These are phyloP conservation scores for Irpex sp. DNA, from an alignment of 1,284 basidiomycete species.

Conservation along the genomic window DNA sequence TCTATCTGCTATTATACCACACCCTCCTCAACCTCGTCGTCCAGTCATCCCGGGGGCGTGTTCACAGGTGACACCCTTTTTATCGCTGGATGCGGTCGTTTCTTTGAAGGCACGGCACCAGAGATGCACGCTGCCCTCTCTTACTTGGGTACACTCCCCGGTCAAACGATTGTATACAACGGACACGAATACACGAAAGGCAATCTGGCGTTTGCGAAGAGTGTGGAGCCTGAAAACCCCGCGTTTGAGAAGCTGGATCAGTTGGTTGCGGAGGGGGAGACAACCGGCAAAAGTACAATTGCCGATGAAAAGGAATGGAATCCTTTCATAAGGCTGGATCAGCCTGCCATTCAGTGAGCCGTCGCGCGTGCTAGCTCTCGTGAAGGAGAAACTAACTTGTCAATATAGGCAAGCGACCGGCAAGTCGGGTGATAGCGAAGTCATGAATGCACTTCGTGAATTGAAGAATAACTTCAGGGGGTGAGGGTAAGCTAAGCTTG, in stretches of 20 bases:
- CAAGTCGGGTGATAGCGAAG: constrained; percentile 41
- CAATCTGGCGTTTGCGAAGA: constrained; percentile 58
- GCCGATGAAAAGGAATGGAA: constrained; percentile 85
- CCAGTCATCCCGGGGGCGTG: constrained; percentile 60
- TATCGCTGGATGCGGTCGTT: constrained; percentile 88
- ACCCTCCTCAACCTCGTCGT: constrained; percentile 30
- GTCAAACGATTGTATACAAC: constrained; percentile 80
- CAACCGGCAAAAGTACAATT: constrained; percentile 77
- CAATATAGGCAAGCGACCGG: constrained; percentile 42
- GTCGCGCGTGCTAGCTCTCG: no score
- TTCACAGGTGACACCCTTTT: constrained; percentile 98
- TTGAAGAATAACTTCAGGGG: constrained; percentile 81
- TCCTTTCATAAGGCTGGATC: constrained; percentile 71
- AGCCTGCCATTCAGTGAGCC: constrained; percentile 51
- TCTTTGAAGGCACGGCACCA: constrained; percentile 86
- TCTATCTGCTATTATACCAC: constrained; percentile 89
- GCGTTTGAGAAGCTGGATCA: constrained; percentile 51
- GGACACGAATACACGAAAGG: constrained; percentile 90
- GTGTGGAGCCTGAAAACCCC: constrained; percentile 60
- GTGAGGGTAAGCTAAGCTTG: constrained; percentile 21
- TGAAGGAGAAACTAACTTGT: constrained; percentile 1
- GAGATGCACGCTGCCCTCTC: constrained; percentile 84
- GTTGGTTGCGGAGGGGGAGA: constrained; percentile 50
- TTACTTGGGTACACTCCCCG: constrained; percentile 73
- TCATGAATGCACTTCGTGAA: constrained; percentile 74